Evolutionary conservation across 495 filamentous ascomycete genomes (phyloP), one percentile per base, ranked within the genome.

Genomic region (Tricharina praecox): DNA sequence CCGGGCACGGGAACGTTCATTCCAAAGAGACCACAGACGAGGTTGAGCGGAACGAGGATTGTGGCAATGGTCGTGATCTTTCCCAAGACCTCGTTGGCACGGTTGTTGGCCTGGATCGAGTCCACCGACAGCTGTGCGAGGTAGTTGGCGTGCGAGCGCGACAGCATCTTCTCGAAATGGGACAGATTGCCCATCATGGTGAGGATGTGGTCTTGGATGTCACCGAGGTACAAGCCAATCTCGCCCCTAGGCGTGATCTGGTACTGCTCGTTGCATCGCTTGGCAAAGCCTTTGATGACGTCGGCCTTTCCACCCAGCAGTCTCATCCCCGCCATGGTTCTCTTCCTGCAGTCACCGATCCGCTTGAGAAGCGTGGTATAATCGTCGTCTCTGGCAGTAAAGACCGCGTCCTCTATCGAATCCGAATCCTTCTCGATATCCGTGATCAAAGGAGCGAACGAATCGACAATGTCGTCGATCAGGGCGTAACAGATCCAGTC

Each of bases 401-500:
- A 61, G 3, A 61, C 58, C 19, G 72, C 74, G 49, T 85, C 81
- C 56, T 93, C 83, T 50, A 94, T 93, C 33, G 83, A 79, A 53
- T 87, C 82, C 25, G 88, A 83, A 60, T 96, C 88, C 23, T 85
- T 73, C 54, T 88, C 82, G 38, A 97, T 90, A 28, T 71, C 74
- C 55, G 92, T 78, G 44, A 96, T 94, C 3, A 94, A 68, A 0
- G 90, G 90, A 0, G 77, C 83, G 52, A 93, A 97, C 3, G 81
- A 86, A 63, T 97, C 90, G 7, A 90, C 95, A 54, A 97, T 93
- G 59, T 97, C 88, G 62, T 97, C 90, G 55, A 97, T 95, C 53
- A 97, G 75, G 24, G 85, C 90, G 54, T 97, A 97, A 11, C 84
- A 92, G 55, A 97, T 95, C 90, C 90, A 97, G 62, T 97, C 90